Percentiles rank a stretch among this genome's conserved stretches.
These are phyloP conservation scores for Aspergillus cristatus DNA, from an alignment of 495 filamentous ascomycete genomes.

Conservation along the genomic window DNA sequence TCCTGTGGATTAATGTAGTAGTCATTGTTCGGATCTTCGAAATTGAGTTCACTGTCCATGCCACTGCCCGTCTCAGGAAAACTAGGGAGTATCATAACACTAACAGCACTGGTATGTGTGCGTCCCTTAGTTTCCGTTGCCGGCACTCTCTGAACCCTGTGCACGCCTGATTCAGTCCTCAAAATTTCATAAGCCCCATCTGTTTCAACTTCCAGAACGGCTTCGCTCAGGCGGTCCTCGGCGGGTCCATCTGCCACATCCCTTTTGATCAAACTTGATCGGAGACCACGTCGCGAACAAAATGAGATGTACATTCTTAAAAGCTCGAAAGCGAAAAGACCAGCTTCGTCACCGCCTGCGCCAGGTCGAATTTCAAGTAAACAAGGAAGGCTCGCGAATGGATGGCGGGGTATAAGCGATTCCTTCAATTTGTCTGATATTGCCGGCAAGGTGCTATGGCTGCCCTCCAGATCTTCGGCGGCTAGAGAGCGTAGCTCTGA, in stretches of 20 bases:
- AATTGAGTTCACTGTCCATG: conserved; percentile 47
- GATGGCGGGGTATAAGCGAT: conserved; percentile 76
- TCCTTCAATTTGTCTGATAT: conserved; percentile 58
- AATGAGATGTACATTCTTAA: conserved; percentile 83
- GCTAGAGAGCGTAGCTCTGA: conserved; percentile 60
- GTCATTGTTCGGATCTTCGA: conserved; percentile 77
- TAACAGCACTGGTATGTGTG: conserved; percentile 86
- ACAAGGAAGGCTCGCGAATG: conserved; percentile 88
- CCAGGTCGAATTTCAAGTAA: conserved; percentile 87
- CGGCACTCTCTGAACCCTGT: conserved; percentile 88
- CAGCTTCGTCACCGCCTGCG: conserved; percentile 86
- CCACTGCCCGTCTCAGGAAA: conserved; percentile 52
- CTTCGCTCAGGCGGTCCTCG: conserved; percentile 65
- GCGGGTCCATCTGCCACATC: conserved; percentile 46
- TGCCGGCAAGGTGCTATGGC: conserved; percentile 45
- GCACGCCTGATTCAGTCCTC: conserved; percentile 83
- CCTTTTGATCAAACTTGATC: conserved; percentile 46
- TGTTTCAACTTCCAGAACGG: conserved; percentile 73
- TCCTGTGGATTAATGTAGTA: conserved; percentile 84
- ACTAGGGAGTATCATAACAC: conserved; percentile 81
- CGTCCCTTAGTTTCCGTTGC: conserved; percentile 82
- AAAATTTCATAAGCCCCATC: conserved; percentile 70
- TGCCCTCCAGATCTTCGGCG: conserved; percentile 61
- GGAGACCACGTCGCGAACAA: conserved; percentile 56
- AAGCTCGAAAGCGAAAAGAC: conserved; percentile 78